Evolutionary conservation across 495 filamentous ascomycete species (phyloP).

Genomic region (Hypoxylon crocopeplum): DNA sequence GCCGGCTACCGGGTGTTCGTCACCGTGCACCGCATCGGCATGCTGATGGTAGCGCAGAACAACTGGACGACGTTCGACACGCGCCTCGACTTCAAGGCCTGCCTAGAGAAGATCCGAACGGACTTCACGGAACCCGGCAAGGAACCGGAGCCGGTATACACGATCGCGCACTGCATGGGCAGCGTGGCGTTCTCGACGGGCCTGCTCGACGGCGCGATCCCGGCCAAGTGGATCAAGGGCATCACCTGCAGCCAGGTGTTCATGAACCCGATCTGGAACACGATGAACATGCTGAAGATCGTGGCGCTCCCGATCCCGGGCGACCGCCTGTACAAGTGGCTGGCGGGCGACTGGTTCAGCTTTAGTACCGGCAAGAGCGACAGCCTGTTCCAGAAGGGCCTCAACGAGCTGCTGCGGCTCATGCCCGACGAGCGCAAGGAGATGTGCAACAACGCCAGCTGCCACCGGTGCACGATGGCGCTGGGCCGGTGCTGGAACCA

Average conservation of each 20-base stretch:
- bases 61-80: conserved; percentile 66
- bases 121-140: conserved; percentile 9
- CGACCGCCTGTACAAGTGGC: conserved; percentile 53
- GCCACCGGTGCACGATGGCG: conserved; percentile 65
- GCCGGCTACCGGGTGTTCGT: conserved; percentile 66
- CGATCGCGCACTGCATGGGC: conserved; percentile 72
- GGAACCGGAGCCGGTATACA: conserved; percentile 58
- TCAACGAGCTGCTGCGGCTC: conserved; percentile 66
- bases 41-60: conserved; percentile 58
- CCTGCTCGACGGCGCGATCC: conserved; percentile 70
- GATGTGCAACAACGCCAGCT: conserved; percentile 67
- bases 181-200: conserved; percentile 64
- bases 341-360: conserved; percentile 62
- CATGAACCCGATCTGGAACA: conserved; percentile 66
- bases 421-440: conserved; percentile 64
- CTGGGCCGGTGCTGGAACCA: conserved; percentile 74
- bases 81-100: conserved; percentile 67
- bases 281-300: conserved; percentile 66
- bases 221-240: conserved; percentile 63
- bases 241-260: conserved; percentile 70
- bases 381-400: conserved; percentile 53
- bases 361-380: conserved; percentile 56
- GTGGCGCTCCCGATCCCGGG: conserved; percentile 52
- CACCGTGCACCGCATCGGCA: conserved; percentile 67
- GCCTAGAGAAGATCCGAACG: conserved; percentile 60